Evolutionary conservation across 495 filamentous ascomycete species (phyloP).

Genomic region (Aspergillus steynii): DNA sequence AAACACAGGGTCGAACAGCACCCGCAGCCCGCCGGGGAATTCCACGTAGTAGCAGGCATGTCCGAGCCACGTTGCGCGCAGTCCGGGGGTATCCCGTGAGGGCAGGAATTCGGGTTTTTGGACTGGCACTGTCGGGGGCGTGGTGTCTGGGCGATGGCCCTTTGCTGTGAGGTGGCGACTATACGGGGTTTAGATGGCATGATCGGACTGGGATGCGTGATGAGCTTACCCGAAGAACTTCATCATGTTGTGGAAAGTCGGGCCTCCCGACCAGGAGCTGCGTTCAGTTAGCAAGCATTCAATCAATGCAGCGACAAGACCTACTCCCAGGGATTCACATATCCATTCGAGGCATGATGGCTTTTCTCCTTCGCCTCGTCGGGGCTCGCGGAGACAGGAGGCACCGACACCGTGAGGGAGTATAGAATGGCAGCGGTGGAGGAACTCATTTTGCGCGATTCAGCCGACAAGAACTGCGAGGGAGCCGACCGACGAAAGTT

Average conservation of each 20-base stretch:
- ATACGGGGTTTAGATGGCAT: background rate
- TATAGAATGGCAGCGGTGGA: slow-evolving; percentile 53
- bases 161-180: slow-evolving; percentile 61
- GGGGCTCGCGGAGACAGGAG: slow-evolving; percentile 46
- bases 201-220: background rate
- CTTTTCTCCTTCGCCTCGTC: slow-evolving; percentile 54
- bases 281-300: slow-evolving; percentile 17
- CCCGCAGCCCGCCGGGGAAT: slow-evolving; percentile 83
- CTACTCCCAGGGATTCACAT: slow-evolving; percentile 61
- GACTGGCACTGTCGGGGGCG: slow-evolving; percentile 66
- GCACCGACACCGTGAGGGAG: slow-evolving; percentile 52
- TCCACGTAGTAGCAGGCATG: slow-evolving; percentile 95
- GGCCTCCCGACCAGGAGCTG: slow-evolving; percentile 39
- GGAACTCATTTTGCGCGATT: slow-evolving; percentile 40
- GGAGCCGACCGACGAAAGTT: slow-evolving; percentile 17
- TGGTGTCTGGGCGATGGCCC: slow-evolving; percentile 60
- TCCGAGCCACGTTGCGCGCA: slow-evolving; percentile 94
- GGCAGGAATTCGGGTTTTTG: slow-evolving; percentile 70
- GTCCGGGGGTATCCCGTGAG: slow-evolving; percentile 52
- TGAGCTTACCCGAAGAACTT: slow-evolving; percentile 1
- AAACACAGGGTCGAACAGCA: slow-evolving; percentile 95
- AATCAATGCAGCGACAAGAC: slow-evolving; percentile 9
- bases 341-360: slow-evolving; percentile 62
- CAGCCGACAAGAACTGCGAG: slow-evolving; percentile 11
- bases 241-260: background rate